phyloP scores from a whole-genome alignment of 2,329 filamentous ascomycete genomes.

The Ploettnerulaceae sp. region DNA sequence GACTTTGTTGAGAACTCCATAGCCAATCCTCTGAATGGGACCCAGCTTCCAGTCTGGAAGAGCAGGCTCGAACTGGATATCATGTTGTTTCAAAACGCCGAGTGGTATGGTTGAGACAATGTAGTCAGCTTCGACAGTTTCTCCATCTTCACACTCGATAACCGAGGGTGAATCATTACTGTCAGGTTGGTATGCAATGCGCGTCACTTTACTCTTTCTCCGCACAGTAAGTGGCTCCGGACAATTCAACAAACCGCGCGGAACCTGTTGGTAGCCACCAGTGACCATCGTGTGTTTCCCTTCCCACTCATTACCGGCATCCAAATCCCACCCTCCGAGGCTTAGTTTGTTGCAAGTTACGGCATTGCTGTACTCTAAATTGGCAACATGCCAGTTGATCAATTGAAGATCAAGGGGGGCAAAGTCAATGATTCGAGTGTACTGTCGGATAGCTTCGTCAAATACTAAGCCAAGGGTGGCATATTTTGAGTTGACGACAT shows the following conservation, averaged over 20 bases:
- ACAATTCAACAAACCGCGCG: constrained; percentile 75
- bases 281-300: constrained; percentile 90
- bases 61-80: constrained; percentile 79
- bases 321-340: constrained; percentile 90
- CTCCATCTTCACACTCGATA: constrained; percentile 74
- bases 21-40: constrained; percentile 79
- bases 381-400: constrained; percentile 97
- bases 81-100: constrained; percentile 81
- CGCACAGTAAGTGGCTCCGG: constrained; percentile 74
- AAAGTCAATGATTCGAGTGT: constrained; percentile 75
- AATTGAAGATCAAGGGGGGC: constrained; percentile 82
- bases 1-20: constrained; percentile 92
- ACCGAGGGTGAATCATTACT: constrained; percentile 45
- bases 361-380: constrained; percentile 96
- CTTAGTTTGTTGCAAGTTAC: constrained; percentile 83
- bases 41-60: constrained; percentile 83
- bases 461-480: constrained; percentile 87
- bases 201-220: constrained; percentile 66
- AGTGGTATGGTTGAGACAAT: constrained; percentile 88
- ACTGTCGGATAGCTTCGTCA: constrained; percentile 86
- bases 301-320: constrained; percentile 96
- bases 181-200: constrained; percentile 58
- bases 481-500: constrained; percentile 53
- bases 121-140: constrained; percentile 74
- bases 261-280: constrained; percentile 89